Evolutionary conservation across 2,329 filamentous ascomycete genomes (phyloP).

Genomic region (Botrytis sinoallii): DNA sequence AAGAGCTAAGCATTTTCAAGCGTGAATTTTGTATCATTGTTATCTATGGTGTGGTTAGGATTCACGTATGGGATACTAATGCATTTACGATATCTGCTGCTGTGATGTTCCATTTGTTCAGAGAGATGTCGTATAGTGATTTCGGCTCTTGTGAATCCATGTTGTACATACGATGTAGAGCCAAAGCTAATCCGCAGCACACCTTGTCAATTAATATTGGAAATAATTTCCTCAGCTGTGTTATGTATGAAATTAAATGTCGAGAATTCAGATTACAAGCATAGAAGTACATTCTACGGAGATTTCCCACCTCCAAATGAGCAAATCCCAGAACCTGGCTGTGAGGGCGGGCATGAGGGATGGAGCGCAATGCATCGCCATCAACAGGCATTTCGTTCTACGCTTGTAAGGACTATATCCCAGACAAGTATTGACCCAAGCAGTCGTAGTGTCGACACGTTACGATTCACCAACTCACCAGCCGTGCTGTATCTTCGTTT

Average conservation of each 20-base stretch:
- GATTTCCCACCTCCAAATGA: conserved; percentile 12
- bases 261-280: background rate
- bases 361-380: background rate
- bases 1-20: background rate
- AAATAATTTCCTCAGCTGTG: background rate
- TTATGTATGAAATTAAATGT: background rate
- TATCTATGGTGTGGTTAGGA: background rate
- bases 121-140: background rate
- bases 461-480: background rate
- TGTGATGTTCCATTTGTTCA: background rate
- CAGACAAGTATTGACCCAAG: background rate
- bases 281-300: conserved; percentile 1
- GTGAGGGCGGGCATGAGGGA: background rate
- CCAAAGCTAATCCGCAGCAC: background rate
- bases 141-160: conserved; percentile 4
- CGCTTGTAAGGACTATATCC: conserved; percentile 8
- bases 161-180: background rate
- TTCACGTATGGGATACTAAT: background rate
- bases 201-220: background rate
- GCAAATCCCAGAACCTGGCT: background rate
- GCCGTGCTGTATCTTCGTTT: background rate
- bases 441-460: background rate
- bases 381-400: background rate
- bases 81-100: background rate
- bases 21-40: background rate